These are phyloP conservation scores for Musa balbisiana DNA, from an alignment of 202 grass and related monocot genomes.

Conservation along the genomic window DNA sequence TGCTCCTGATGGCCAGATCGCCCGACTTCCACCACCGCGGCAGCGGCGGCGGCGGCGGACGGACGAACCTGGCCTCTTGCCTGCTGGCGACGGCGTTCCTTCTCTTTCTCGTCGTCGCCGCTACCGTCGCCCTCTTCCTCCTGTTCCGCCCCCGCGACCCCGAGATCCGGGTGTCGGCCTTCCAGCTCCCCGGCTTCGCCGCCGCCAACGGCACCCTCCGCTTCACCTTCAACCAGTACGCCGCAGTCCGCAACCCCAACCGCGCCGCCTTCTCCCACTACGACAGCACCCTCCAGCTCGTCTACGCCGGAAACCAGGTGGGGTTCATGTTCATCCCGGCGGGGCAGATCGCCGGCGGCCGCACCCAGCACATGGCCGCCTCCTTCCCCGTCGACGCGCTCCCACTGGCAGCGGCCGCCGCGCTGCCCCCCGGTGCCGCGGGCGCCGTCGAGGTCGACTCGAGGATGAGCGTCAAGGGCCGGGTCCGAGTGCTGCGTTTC, in stretches of 20 bases:
- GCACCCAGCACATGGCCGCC: constrained; percentile 60
- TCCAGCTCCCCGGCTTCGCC: constrained; percentile 57
- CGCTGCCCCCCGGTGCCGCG: neutral
- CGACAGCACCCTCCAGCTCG: constrained; percentile 71
- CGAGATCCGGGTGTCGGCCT: constrained; percentile 46
- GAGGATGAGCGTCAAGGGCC: constrained; percentile 53
- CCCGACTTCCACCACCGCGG: neutral
- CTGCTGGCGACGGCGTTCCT: constrained; percentile 50
- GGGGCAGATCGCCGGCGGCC: constrained; percentile 50
- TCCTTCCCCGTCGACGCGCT: constrained; percentile 62
- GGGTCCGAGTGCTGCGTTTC: constrained; percentile 57
- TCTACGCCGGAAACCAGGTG: constrained; percentile 53
- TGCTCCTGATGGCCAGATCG: neutral
- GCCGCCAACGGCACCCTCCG: constrained; percentile 45
- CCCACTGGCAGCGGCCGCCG: constrained; percentile 10
- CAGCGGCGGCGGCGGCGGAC: neutral
- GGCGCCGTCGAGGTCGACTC: constrained; percentile 67
- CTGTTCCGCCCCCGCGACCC: constrained; percentile 58
- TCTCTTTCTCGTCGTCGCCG: constrained; percentile 33
- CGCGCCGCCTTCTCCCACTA: constrained; percentile 68
- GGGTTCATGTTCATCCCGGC: constrained; percentile 82
- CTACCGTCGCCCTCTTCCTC: constrained; percentile 40
- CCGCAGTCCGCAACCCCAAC: constrained; percentile 68
- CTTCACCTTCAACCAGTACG: constrained; percentile 78
- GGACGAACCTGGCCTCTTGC: constrained; percentile 24